Base-by-base conservation (phyloP, 179 eudicot species). In the Beta macrorhiza region DNA sequence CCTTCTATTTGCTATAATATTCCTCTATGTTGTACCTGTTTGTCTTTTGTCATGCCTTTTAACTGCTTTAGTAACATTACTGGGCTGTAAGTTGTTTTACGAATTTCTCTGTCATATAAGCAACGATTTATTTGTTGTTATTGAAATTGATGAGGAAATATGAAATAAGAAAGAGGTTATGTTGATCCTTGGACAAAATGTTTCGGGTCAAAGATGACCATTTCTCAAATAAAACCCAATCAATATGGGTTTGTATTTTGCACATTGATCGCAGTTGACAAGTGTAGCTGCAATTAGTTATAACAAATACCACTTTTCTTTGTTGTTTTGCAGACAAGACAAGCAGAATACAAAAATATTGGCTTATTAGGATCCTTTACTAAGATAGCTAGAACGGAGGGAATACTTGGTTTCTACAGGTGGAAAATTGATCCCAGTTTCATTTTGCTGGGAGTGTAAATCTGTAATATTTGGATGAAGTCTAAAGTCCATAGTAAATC, bases 331-430 rank as follows among this genome's bases (percentile, higher is more conserved):
- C 90, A 95, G 98, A 95, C 98, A 72, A 90, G 97, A 89, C 88
- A 90, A 85, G 81, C 90, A 67, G 98, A 93, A 86, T 95, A 84
- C 83, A 94, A 83, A 62, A 87, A 89, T 84, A 80, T 92, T 67
- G 98, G 98, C 70, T 85, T 93, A 58, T 80, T 85, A 69, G 97
- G 97, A 37, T 95, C 98, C 12, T 90, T 87, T 78, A 67, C 81
- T 69, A 95, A 92, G 90, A 91, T 94, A 75, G 89, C 87, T 74
- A 91, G 79, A 80, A 90, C 97, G 37, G 97, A 95, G 83, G 98
- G 98, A 37, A 32, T 87, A 57, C 86, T 83, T 58, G 98, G 97
- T 79, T 93, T 93, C 83, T 95, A 93, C 89, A 95, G 97, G 98
- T 88, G 80, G 68, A 62, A 81, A 42, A 52, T 17, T 73, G n/a